Percentiles rank a stretch among this genome's conserved stretches.
phyloP scores from a whole-genome alignment of 1,284 basidiomycete species.

The Athelia psychrophila region DNA sequence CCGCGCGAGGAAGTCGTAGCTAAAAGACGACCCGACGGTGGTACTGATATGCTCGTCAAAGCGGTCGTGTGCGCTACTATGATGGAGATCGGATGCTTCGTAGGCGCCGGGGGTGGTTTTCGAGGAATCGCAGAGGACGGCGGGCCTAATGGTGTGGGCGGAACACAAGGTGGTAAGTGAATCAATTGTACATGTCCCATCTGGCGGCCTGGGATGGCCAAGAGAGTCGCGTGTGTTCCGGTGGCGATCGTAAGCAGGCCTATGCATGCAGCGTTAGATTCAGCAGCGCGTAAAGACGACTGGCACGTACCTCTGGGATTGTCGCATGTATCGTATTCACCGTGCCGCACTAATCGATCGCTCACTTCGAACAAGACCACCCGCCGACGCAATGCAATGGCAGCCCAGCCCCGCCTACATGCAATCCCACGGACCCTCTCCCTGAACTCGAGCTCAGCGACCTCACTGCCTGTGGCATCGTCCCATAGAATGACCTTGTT shows the following conservation, averaged over 20 bases:
- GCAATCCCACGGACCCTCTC: constrained; percentile 83
- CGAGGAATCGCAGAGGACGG: constrained; percentile 42
- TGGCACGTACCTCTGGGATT: constrained; percentile 74
- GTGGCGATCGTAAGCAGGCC: constrained; percentile 85
- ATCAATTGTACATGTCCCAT: constrained; percentile 89
- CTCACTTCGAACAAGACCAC: constrained; percentile 80
- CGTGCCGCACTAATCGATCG: constrained; percentile 56
- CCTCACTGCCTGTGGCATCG: constrained; percentile 69
- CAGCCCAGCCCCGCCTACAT: constrained; percentile 79
- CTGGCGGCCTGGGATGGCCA: constrained; percentile 88
- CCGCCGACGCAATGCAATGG: constrained; percentile 77
- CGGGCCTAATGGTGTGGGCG: constrained; percentile 47
- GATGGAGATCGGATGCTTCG: constrained; percentile 73
- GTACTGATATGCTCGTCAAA: constrained; percentile 75
- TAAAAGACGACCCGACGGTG: constrained; percentile 76
- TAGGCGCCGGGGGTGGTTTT: constrained; percentile 50
- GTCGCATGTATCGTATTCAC: constrained; percentile 88
- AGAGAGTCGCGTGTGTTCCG: constrained; percentile 71
- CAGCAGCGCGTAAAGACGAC: background rate
- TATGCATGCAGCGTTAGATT: background rate
- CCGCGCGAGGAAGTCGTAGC: constrained; percentile 86
- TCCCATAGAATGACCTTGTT: constrained; percentile 96
- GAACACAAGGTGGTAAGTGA: constrained; percentile 77
- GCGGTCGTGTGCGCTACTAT: constrained; percentile 84
- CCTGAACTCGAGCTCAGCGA: constrained; percentile 90